A percentile compares a stretch with the other conserved stretches of the same genome.
phyloP scores from a whole-genome alignment of 805 yeast genomes.

The Wickerhamomyces hampshirensis region DNA sequence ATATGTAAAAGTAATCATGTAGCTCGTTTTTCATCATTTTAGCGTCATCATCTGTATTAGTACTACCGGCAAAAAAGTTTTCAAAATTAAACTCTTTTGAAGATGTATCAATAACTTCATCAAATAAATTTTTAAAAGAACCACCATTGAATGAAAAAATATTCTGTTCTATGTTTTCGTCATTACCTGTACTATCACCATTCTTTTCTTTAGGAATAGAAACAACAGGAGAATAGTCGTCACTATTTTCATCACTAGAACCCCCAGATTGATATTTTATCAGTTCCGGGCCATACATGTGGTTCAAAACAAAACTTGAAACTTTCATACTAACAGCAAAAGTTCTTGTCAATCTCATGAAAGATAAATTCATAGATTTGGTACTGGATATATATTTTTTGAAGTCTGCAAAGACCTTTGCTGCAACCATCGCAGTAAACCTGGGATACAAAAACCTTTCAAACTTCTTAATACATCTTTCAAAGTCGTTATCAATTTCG shows the following conservation, averaged over 20 bases:
- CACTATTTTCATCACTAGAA: too few species aligned
- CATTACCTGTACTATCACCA: too few species aligned
- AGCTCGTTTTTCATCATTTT: not conserved
- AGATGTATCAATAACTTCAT: not conserved
- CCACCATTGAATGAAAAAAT: not conserved
- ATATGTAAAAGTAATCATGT: not conserved
- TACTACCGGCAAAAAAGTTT: not conserved
- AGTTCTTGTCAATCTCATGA: not conserved
- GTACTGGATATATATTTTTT: not conserved
- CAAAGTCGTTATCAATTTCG: slow-evolving; percentile 5
- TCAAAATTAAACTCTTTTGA: not conserved
- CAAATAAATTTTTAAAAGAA: not conserved
- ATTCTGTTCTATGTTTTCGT: not conserved
- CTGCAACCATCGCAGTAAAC: not conserved
- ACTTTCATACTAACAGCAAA: not conserved
- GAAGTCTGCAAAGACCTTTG: not conserved
- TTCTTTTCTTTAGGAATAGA: too few species aligned
- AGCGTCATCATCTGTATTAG: not conserved
- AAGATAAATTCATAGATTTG: not conserved
- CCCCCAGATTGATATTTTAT: not conserved
- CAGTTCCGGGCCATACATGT: not conserved
- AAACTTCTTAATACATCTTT: slow-evolving; percentile 2
- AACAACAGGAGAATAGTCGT: too few species aligned
- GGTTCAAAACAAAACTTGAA: not conserved
- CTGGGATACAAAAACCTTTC: slow-evolving; percentile 3